A percentile compares a stretch with the other conserved stretches of the same genome.
Evolutionary conservation across 2,329 filamentous ascomycete genomes (phyloP).

Genomic region (Pezicula neosporulosa): DNA sequence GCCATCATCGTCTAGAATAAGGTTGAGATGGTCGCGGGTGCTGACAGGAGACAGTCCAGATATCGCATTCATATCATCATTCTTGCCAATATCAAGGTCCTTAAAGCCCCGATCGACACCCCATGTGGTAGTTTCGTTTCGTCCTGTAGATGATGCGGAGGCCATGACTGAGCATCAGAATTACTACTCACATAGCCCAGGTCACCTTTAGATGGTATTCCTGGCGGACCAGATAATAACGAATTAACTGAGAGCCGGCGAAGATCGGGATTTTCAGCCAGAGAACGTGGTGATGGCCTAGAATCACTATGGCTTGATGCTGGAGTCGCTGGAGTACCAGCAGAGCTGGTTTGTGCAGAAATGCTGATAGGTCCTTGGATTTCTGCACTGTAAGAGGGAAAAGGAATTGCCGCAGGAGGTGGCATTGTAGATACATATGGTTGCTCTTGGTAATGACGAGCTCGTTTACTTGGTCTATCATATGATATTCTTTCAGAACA

Average conservation of each 20-base stretch:
- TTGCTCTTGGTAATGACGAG: slow-evolving; percentile 13
- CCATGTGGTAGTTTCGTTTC: slow-evolving; percentile 50
- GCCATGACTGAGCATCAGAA: slow-evolving; percentile 11
- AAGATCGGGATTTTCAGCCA: slow-evolving; percentile 37
- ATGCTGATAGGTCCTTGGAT: not conserved
- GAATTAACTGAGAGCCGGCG: slow-evolving; percentile 63
- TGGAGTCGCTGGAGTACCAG: slow-evolving; percentile 33
- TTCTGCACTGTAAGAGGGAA: slow-evolving; percentile 9
- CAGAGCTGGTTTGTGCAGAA: slow-evolving; percentile 1
- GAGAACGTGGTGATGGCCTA: slow-evolving; percentile 16
- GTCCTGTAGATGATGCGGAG: slow-evolving; percentile 15
- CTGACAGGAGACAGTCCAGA: slow-evolving; percentile 39
- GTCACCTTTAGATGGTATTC: slow-evolving; percentile 22
- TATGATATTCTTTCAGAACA: slow-evolving; percentile 2
- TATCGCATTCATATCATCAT: slow-evolving; percentile 68
- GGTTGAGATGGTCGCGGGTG: slow-evolving; percentile 15
- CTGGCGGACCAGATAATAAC: slow-evolving; percentile 51
- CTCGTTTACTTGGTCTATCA: slow-evolving; percentile 17
- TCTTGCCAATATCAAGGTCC: slow-evolving; percentile 67
- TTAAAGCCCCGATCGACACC: slow-evolving; percentile 69
- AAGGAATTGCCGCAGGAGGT: slow-evolving; percentile 12
- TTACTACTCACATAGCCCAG: slow-evolving; percentile 12
- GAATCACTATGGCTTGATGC: slow-evolving; percentile 37
- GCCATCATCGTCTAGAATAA: slow-evolving; percentile 27
- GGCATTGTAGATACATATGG: slow-evolving; percentile 15